phyloP scores from a whole-genome alignment of 2,329 filamentous ascomycete genomes.

The Mycogone perniciosa region DNA sequence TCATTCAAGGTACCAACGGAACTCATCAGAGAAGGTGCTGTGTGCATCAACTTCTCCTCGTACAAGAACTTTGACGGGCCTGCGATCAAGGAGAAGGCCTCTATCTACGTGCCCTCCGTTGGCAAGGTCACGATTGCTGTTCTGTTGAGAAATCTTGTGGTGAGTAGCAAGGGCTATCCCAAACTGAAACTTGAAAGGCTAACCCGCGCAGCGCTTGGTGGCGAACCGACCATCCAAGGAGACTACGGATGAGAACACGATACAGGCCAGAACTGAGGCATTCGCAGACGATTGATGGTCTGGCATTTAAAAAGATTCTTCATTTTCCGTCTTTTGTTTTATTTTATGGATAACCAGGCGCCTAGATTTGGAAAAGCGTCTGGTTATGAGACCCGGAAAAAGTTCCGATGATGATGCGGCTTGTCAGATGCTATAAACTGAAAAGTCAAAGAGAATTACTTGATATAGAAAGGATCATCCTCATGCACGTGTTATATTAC shows the following conservation, averaged over 20 bases:
- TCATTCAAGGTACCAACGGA: slow-evolving; percentile 84
- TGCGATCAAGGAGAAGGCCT: slow-evolving; percentile 88
- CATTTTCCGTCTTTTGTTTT: too few species aligned
- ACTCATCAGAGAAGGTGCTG: slow-evolving; percentile 78
- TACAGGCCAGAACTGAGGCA: slow-evolving; percentile 36
- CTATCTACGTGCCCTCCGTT: slow-evolving; percentile 93
- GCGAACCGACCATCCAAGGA: slow-evolving; percentile 41
- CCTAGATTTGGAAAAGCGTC: too few species aligned
- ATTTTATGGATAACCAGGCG: too few species aligned
- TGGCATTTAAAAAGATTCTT: too few species aligned
- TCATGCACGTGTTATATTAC: too few species aligned
- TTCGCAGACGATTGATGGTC: slow-evolving; percentile 28
- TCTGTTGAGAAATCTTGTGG: slow-evolving; percentile 79
- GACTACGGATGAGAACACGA: slow-evolving; percentile 27
- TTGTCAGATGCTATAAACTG: too few species aligned
- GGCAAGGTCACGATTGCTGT: slow-evolving; percentile 97
- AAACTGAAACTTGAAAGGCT: slow-evolving; percentile 14
- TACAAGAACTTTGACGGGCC: slow-evolving; percentile 85
- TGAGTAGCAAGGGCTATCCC: slow-evolving; percentile 37
- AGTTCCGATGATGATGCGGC: too few species aligned
- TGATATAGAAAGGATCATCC: too few species aligned
- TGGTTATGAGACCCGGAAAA: too few species aligned
- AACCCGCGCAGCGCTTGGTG: slow-evolving; percentile 40
- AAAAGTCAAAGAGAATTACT: too few species aligned
- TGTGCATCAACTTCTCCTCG: slow-evolving; percentile 98